Base-by-base conservation (phyloP, 495 filamentous ascomycete species). In the Podospora pseudopauciseta region DNA sequence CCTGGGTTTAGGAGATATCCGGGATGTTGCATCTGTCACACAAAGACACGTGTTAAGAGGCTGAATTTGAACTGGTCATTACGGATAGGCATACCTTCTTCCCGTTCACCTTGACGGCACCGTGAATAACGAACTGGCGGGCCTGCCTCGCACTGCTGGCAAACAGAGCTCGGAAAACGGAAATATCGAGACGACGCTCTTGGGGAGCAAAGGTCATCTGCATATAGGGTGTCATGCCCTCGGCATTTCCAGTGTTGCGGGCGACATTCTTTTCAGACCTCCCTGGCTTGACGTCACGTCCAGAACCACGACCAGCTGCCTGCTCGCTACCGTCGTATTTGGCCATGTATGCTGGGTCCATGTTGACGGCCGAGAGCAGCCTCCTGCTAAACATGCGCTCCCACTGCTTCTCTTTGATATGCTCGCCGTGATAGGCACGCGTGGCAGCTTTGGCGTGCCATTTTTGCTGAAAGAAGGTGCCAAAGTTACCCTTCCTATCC, bases 401-500 rank as follows among this genome's bases (percentile, higher is more conserved):
- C 95, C 95, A 99, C 80, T 93, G 87, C 67, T 87, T 86, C 77
- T 97, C 95, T 64, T 87, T 89, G 72, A 99, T 88, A 69, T 96
- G 91, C 78, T 97, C 95, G 72, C 94, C 93, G 81, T 99, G 95
- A 78, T 98, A 99, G 64, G 85, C 87, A 62, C 95, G 91, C 5
- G 92, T 86, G 65, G 86, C 65, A 9, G 92, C 86, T 78, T 98
- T 99, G 67, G 94, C 91, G 0, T 75, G 73, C 93, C 93, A 99
- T 91, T 97, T 98, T 77, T 99, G 95, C 83, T 99, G 95, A 86
- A 96, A 99, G 82, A 91, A 94, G 60, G 93, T 97, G 59, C 77
- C 79, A 3, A 58, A 71, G 26, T 82, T 81, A 5, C 61, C 34
- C 3, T 66, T 26, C 6, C 18, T 74, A 4, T 61, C 62, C 56